Evolutionary conservation across 495 filamentous ascomycete genomes (phyloP).

Genomic region (Durotheca rogersii): DNA sequence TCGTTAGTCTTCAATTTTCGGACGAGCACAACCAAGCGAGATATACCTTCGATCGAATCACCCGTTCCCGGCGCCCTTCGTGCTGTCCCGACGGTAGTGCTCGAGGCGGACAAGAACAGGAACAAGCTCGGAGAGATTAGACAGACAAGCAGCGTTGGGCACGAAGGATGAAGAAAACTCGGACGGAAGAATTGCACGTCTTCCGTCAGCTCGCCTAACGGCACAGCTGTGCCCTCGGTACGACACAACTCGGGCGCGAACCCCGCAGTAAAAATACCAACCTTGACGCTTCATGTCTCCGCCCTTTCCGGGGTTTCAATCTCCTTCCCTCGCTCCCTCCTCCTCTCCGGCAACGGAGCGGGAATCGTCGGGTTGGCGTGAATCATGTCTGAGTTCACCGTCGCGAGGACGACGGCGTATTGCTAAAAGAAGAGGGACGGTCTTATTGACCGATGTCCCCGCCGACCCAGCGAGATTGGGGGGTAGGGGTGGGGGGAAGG

Average conservation of each 20-base stretch:
- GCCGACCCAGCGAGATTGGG: too few species aligned
- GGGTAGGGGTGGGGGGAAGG: too few species aligned
- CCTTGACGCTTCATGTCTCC: neutral
- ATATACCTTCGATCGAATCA: conserved; percentile 16
- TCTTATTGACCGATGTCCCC: too few species aligned
- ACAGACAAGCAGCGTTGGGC: conserved; percentile 21
- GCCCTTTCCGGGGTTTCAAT: too few species aligned
- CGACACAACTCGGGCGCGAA: conserved; percentile 19
- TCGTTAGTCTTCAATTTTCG: conserved; percentile 13
- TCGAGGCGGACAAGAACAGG: too few species aligned
- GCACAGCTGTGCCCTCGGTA: conserved; percentile 12
- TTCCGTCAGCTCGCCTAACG: conserved; percentile 20
- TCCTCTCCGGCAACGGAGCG: too few species aligned
- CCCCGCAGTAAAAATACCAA: conserved; percentile 8
- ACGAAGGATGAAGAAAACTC: conserved; percentile 16
- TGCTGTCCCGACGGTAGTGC: conserved; percentile 4
- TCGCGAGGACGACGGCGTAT: too few species aligned
- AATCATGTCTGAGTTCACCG: too few species aligned
- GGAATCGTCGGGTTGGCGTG: too few species aligned
- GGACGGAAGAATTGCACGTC: conserved; percentile 23
- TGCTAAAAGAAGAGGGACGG: too few species aligned
- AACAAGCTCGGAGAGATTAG: conserved; percentile 14
- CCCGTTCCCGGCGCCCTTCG: conserved; percentile 7
- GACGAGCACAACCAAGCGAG: conserved; percentile 14
- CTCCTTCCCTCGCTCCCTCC: too few species aligned